These are phyloP conservation scores for Pseudozyma thailandica DNA, from an alignment of 1,284 basidiomycete species.

Conservation along the genomic window DNA sequence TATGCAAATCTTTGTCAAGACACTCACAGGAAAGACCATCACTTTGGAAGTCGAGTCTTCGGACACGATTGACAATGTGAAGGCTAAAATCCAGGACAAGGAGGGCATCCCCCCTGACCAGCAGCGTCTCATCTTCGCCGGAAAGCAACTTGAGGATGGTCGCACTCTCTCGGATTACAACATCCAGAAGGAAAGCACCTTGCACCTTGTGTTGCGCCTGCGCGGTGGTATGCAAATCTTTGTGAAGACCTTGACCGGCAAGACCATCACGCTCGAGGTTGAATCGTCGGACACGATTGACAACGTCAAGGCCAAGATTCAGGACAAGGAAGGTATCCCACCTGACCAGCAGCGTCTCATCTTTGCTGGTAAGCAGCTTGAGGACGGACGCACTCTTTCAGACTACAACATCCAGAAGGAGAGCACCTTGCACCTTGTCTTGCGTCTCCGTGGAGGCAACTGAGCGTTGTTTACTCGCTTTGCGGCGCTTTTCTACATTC, in stretches of 20 bases:
- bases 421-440: constrained; percentile 63
- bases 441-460: constrained; percentile 64
- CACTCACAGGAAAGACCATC: constrained; percentile 69
- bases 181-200: constrained; percentile 99
- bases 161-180: constrained; percentile 71
- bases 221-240: constrained; percentile 74
- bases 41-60: constrained; percentile 65
- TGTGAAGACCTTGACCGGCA: constrained; percentile 84
- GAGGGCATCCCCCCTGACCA: constrained; percentile 67
- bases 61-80: constrained; percentile 76
- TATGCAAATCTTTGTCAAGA: constrained; percentile 62
- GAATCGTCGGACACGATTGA: constrained; percentile 92
- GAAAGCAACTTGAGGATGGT: constrained; percentile 67
- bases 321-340: constrained; percentile 68
- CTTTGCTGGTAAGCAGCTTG: constrained; percentile 71
- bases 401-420: constrained; percentile 69
- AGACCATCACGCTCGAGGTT: constrained; percentile 94
- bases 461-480: neutral
- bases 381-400: constrained; percentile 70
- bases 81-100: constrained; percentile 70
- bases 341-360: constrained; percentile 71
- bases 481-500: neutral
- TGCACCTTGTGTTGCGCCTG: constrained; percentile 91
- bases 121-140: constrained; percentile 66
- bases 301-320: constrained; percentile 73